These are phyloP conservation scores for Amyloporia xantha DNA, from an alignment of 768 basidiomycete species.

Conservation along the genomic window DNA sequence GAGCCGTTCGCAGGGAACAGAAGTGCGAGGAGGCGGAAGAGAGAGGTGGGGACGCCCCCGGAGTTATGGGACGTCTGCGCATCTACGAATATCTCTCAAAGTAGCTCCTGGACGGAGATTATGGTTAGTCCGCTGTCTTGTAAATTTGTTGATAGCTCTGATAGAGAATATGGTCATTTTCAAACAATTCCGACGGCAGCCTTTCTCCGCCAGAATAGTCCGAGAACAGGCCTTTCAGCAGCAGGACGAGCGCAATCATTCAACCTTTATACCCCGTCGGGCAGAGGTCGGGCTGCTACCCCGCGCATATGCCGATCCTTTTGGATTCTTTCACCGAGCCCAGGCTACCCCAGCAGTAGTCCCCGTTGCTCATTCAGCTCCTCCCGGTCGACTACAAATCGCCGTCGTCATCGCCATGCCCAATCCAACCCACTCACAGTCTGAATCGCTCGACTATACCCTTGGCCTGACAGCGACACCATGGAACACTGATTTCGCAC, in stretches of 20 bases:
- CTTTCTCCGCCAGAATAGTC: conserved; percentile 6
- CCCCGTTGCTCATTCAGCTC: not conserved
- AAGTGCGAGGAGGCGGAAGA: conserved; percentile 4
- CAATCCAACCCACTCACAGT: not conserved
- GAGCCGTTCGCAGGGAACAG: not conserved
- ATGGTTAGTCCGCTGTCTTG: too few relatives aligned
- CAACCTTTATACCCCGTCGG: too few relatives aligned
- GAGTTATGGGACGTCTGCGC: conserved; percentile 10
- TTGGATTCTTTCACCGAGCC: conserved; percentile 3
- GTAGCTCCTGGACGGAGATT: conserved; percentile 5
- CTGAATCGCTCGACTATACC: not conserved
- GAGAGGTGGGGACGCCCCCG: conserved; percentile 7
- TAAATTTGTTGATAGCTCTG: too few relatives aligned
- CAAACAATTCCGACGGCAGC: too few relatives aligned
- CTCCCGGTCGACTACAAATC: conserved; percentile 2
- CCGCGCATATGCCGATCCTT: conserved; percentile 1
- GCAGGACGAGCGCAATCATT: too few relatives aligned
- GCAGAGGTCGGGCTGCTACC: too few relatives aligned
- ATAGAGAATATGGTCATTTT: too few relatives aligned
- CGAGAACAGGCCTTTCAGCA: not conserved
- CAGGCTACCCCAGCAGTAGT: conserved; percentile 3
- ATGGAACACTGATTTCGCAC: not conserved
- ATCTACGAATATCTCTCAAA: not conserved
- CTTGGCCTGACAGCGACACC: not conserved
- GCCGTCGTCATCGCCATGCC: conserved; percentile 11